Evolutionary conservation across 495 filamentous ascomycete genomes (phyloP), one percentile per base, ranked within the genome.

Genomic region (Penicillium waksmanii): DNA sequence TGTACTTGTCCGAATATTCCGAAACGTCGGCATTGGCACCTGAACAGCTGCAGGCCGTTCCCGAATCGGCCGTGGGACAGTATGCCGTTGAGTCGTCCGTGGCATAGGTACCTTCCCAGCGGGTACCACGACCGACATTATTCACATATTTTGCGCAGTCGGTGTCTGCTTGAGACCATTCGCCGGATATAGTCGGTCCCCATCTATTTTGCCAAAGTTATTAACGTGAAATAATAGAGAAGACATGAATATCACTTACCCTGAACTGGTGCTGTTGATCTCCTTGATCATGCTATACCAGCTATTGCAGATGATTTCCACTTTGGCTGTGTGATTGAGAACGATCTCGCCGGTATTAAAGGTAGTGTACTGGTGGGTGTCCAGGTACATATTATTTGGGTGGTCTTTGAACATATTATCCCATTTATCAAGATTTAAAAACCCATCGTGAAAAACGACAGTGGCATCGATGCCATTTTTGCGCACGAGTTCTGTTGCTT

Each of bases 121-220:
- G 87, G 52, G 87, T 90, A 54, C 96, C 96, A 60, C 84, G 81
- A 63, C 88, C 89, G 52, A 97, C 92, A 71, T 97, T 92, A 73
- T 96, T 98, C 58, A 99, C 82, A 67, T 93, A 86, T 62, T 82
- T 61, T 3, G 92, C 85, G 77, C 96, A 99, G 76, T 99, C 96
- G 12, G 96, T 98, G 70, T 99, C 96, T 44, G 96, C 94, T 81
- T 98, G 95, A 3, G 88, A 92, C 92, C 93, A 99, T 82, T 99
- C 96, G 65, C 94, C 96, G 70, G 94, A 91, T 53, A 98, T 86
- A n/a, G 93, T 97, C 5, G 95, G 95, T 0, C 96, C 96, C 81
- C 93, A 99, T 40, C 84, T 84, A 51, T 35, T 23, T 36, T 43
- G 3, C 7, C 15, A 15, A 9, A 17, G 38, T 66, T 57, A 63